Evolutionary conservation across 176 grass and related monocot genomes (phyloP).

Genomic region (Cenchrus purpureus): DNA sequence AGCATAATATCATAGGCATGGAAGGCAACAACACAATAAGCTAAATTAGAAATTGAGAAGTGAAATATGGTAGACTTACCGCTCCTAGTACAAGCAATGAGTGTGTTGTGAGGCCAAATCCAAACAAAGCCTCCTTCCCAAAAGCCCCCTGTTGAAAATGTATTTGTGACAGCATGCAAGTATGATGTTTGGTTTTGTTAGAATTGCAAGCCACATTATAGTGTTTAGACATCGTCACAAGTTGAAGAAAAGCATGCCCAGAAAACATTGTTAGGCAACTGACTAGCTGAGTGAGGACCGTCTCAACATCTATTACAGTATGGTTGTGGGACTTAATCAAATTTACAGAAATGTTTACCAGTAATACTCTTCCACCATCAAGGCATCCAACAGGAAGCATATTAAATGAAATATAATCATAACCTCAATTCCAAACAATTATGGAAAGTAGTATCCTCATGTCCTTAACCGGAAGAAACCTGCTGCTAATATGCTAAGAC

Average conservation of each 20-base stretch:
- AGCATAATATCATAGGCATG: too few relatives aligned
- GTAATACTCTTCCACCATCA: conserved; percentile 96
- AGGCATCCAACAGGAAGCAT: conserved; percentile 98
- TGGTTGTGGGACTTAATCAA: not conserved
- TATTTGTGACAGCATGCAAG: not conserved
- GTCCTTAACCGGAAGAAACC: not conserved
- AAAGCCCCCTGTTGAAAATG: conserved; percentile 74
- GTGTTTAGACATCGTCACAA: not conserved
- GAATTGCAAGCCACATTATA: not conserved
- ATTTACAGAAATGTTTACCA: conserved; percentile 51
- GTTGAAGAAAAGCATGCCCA: not conserved
- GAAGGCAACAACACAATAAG: too few relatives aligned
- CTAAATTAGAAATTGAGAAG: not conserved
- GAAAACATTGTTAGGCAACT: conserved; percentile 16
- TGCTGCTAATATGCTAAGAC: conserved; percentile 1
- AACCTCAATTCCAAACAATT: not conserved
- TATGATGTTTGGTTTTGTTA: not conserved
- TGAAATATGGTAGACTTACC: conserved; percentile 51
- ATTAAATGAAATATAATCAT: conserved; percentile 46
- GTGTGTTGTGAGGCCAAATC: conserved; percentile 94
- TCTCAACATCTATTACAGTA: not conserved
- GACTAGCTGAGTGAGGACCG: conserved; percentile 1
- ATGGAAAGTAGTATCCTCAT: not conserved
- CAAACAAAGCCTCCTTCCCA: conserved; percentile 75
- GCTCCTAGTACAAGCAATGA: conserved; percentile 90